These are phyloP conservation scores for Diaporthe sp. DNA, from an alignment of 2,329 filamentous ascomycete genomes.

Conservation along the genomic window DNA sequence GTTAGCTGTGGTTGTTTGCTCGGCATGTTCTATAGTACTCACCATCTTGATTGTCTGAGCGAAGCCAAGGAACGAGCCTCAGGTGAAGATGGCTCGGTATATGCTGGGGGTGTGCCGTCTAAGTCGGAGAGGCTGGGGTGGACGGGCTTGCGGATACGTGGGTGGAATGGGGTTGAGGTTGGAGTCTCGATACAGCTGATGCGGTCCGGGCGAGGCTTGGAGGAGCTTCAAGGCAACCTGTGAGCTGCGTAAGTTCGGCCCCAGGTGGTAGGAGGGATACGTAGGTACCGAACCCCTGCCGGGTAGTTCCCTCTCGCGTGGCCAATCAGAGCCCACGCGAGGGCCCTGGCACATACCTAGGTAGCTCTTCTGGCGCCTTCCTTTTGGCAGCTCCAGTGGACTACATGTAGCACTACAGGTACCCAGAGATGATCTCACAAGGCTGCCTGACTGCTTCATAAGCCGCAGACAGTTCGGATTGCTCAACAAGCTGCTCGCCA, in stretches of 20 bases:
- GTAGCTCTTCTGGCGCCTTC: slow-evolving; percentile 32
- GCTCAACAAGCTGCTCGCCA: slow-evolving; percentile 1
- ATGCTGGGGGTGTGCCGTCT: not conserved
- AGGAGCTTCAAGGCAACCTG: slow-evolving; percentile 18
- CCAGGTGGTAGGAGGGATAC: slow-evolving; percentile 4
- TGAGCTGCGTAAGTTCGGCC: slow-evolving; percentile 19
- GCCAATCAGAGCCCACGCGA: too few relatives aligned
- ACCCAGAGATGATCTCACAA: slow-evolving; percentile 27
- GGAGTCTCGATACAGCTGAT: slow-evolving; percentile 29
- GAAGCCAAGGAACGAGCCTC: not conserved
- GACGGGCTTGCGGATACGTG: slow-evolving; percentile 2
- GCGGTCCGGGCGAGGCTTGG: slow-evolving; percentile 34
- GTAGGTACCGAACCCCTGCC: slow-evolving; percentile 16
- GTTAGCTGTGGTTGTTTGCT: slow-evolving; percentile 45
- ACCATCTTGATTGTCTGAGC: slow-evolving; percentile 43
- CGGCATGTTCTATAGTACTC: slow-evolving; percentile 36
- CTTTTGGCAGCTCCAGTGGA: slow-evolving; percentile 7
- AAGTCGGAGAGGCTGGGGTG: slow-evolving; percentile 2
- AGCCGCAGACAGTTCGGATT: not conserved
- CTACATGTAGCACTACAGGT: not conserved
- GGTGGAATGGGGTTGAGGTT: slow-evolving; percentile 25
- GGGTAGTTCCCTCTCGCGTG: slow-evolving; percentile 6
- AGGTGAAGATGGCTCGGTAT: not conserved
- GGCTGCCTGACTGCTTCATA: slow-evolving; percentile 26
- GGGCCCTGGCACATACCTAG: not conserved